Conservation (phyloP, 345 rosid genomes). For the Gossypium arboreum region DNA sequence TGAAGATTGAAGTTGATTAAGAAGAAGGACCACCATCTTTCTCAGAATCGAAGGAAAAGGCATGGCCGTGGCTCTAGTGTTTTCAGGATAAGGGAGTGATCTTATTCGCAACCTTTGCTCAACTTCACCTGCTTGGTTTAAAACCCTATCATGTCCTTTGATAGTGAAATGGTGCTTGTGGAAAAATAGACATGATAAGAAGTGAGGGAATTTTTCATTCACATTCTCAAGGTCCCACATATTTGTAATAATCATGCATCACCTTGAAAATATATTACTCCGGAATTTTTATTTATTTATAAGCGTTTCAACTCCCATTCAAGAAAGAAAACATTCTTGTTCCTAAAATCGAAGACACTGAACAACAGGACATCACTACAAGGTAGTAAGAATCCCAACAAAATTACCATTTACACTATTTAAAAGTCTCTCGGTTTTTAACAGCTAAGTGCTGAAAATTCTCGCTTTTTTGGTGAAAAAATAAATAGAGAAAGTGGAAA, state of each 20-base stretch:
- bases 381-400: neutral
- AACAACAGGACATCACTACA: neutral
- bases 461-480: neutral
- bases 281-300: too few relatives aligned
- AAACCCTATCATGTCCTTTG: too few relatives aligned
- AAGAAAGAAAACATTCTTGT: neutral
- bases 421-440: neutral
- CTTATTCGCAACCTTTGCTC: too few relatives aligned
- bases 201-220: too few relatives aligned
- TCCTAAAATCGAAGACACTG: neutral
- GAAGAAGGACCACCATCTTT: neutral
- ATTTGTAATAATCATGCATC: too few relatives aligned
- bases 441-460: neutral
- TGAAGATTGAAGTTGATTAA: neutral
- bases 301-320: too few relatives aligned
- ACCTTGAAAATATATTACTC: too few relatives aligned
- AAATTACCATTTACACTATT: neutral
- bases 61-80: neutral
- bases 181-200: too few relatives aligned
- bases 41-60: neutral
- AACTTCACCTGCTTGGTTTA: too few relatives aligned
- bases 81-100: too few relatives aligned
- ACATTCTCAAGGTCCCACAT: too few relatives aligned
- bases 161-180: too few relatives aligned
- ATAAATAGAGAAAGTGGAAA: neutral